Percentiles rank a stretch among this genome's conserved stretches.
These are phyloP conservation scores for Chamaenerion angustifolium DNA, from an alignment of 345 rosid genomes.

Conservation along the genomic window DNA sequence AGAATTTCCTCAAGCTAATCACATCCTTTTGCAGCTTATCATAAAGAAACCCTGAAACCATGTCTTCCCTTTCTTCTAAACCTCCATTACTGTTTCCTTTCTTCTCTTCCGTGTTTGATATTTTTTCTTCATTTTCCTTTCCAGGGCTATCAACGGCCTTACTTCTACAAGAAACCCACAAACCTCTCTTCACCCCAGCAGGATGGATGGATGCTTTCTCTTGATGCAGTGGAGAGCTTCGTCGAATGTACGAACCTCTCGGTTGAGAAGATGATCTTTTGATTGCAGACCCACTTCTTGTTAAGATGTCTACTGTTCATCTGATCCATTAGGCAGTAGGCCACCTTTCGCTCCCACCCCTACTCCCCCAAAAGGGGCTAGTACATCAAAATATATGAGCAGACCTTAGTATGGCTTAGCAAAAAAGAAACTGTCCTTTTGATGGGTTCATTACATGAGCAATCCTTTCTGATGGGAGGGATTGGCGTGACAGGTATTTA, in stretches of 20 bases:
- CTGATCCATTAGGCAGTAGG: no score
- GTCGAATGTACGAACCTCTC: slow-evolving; percentile 27
- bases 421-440: no score
- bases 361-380: no score
- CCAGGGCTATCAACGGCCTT: slow-evolving; percentile 36
- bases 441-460: no score
- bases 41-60: slow-evolving; percentile 77
- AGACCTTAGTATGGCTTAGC: no score
- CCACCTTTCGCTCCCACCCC: no score
- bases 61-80: slow-evolving; percentile 27
- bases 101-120: slow-evolving; percentile 17
- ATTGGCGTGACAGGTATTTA: no score
- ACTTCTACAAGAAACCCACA: slow-evolving; percentile 41
- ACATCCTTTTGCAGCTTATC: slow-evolving; percentile 88
- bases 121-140: slow-evolving; percentile 44
- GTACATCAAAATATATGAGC: no score
- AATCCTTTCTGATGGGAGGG: no score
- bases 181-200: slow-evolving; percentile 19
- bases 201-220: slow-evolving; percentile 20
- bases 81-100: slow-evolving; percentile 15
- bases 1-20: slow-evolving; percentile 42
- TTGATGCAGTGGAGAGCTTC: slow-evolving; percentile 26
- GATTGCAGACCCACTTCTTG: slow-evolving; percentile 40
- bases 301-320: slow-evolving; percentile 60
- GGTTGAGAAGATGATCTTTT: slow-evolving; percentile 66